A percentile compares a stretch with the other conserved stretches of the same genome.
phyloP scores from a whole-genome alignment of 805 yeast species.

The Kodamaea hsintzibuensis region DNA sequence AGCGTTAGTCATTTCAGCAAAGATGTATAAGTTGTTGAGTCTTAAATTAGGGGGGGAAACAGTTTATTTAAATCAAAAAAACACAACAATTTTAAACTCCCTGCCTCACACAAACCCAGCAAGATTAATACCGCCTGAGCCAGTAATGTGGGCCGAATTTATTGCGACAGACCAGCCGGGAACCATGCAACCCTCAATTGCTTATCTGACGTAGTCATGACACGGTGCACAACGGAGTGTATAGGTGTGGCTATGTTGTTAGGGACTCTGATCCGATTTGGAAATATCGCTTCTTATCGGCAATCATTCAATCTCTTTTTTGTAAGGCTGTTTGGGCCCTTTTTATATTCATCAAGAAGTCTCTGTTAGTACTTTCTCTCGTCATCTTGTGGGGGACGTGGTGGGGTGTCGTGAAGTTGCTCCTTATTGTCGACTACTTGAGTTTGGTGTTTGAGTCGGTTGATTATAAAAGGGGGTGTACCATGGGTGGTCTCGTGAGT shows the following conservation, averaged over 20 bases:
- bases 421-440: too few relatives aligned
- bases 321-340: background rate
- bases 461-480: too few relatives aligned
- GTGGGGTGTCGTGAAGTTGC: too few relatives aligned
- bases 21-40: background rate
- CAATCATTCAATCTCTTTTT: too few relatives aligned
- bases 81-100: background rate
- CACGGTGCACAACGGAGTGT: background rate
- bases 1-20: conserved; percentile 11
- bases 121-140: background rate
- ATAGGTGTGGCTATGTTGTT: background rate
- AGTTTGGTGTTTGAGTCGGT: conserved; percentile 11
- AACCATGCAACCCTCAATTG: background rate
- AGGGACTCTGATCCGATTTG: background rate
- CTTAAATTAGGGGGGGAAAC: background rate
- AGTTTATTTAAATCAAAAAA: background rate
- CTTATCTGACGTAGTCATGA: conserved; percentile 1
- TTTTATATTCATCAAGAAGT: background rate
- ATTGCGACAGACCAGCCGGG: too few relatives aligned
- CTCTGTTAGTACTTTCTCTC: too few relatives aligned
- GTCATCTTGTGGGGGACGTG: too few relatives aligned
- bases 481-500: conserved; percentile 5
- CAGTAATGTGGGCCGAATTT: too few relatives aligned
- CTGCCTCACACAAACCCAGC: background rate
- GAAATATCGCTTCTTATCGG: background rate